Conservation (phyloP, 169 alveolate genomes). For the Babesia gibsoni region DNA sequence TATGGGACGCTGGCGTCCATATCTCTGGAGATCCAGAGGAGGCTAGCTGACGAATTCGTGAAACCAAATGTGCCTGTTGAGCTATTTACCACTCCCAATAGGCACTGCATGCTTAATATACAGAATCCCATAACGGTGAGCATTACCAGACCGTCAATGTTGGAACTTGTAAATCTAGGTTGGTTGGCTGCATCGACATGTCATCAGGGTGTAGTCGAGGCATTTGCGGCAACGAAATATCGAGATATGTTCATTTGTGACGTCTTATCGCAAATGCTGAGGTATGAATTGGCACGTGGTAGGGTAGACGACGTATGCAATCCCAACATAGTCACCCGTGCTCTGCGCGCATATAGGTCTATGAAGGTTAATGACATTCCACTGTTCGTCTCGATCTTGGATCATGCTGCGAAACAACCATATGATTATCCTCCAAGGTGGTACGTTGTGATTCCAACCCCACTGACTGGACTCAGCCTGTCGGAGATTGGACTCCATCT, state of each 20-base stretch:
- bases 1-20: constrained; percentile 9
- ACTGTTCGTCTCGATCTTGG: constrained; percentile 48
- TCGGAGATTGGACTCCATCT: constrained; percentile 28
- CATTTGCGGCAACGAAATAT: constrained; percentile 61
- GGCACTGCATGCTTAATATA: constrained; percentile 12
- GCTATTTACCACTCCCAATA: neutral
- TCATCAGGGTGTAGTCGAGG: constrained; percentile 46
- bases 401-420: constrained; percentile 4
- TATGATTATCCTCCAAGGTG: constrained; percentile 49
- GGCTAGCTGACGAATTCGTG: neutral
- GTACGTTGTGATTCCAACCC: neutral
- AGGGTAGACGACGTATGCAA: neutral
- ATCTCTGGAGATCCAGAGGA: constrained; percentile 51
- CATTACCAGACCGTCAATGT: constrained; percentile 29
- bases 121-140: neutral
- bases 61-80: neutral
- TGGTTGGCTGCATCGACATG: constrained; percentile 20
- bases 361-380: constrained; percentile 69
- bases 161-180: constrained; percentile 52
- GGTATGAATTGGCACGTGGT: neutral
- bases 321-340: constrained; percentile 54
- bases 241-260: constrained; percentile 58
- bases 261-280: constrained; percentile 39
- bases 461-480: constrained; percentile 7
- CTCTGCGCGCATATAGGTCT: constrained; percentile 38